Percentiles rank a stretch among this genome's conserved stretches.
Conservation (phyloP, 208 protist species). For the Leishmania major region DNA sequence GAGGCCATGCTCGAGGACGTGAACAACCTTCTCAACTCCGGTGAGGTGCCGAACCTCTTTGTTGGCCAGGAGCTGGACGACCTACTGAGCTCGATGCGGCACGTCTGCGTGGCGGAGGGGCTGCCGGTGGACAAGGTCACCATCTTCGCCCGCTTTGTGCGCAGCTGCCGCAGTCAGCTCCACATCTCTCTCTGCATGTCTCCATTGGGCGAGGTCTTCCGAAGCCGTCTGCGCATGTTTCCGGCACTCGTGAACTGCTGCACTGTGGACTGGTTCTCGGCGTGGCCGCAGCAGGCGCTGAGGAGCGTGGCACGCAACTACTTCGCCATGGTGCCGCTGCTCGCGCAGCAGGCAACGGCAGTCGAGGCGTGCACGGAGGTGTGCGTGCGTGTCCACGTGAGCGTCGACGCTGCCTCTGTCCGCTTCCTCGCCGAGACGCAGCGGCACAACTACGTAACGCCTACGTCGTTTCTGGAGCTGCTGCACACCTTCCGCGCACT, state of each 20-base stretch:
- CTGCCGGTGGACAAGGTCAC: constrained; percentile 94
- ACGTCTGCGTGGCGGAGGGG: constrained; percentile 90
- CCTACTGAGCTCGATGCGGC: constrained; percentile 94
- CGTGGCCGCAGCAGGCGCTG: constrained; percentile 97
- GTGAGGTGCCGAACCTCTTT: constrained; percentile 98
- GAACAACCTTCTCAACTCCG: constrained; percentile 98
- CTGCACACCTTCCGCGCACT: constrained; percentile 92
- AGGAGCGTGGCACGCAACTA: constrained; percentile 92
- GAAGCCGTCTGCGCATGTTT: constrained; percentile 97
- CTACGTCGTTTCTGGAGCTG: constrained; percentile 98
- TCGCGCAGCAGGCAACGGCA: constrained; percentile 39
- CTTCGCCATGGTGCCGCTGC: constrained; percentile 59
- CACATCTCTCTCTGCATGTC: constrained; percentile 98
- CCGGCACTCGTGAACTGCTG: constrained; percentile 98
- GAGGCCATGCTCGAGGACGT: constrained; percentile 99
- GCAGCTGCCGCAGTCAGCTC: constrained; percentile 93
- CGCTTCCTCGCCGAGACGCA: constrained; percentile 92
- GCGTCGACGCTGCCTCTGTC: constrained; percentile 88
- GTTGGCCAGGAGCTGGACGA: constrained; percentile 94
- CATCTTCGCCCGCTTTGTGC: constrained; percentile 95
- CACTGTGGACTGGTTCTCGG: constrained; percentile 99
- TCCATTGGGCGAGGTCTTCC: constrained; percentile 96
- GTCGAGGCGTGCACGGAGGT: constrained; percentile 84
- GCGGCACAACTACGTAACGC: constrained; percentile 98
- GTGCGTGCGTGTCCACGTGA: constrained; percentile 95